phyloP scores from a whole-genome alignment of 1,284 basidiomycete species.

The Mycosarcoma mackinlayi region DNA sequence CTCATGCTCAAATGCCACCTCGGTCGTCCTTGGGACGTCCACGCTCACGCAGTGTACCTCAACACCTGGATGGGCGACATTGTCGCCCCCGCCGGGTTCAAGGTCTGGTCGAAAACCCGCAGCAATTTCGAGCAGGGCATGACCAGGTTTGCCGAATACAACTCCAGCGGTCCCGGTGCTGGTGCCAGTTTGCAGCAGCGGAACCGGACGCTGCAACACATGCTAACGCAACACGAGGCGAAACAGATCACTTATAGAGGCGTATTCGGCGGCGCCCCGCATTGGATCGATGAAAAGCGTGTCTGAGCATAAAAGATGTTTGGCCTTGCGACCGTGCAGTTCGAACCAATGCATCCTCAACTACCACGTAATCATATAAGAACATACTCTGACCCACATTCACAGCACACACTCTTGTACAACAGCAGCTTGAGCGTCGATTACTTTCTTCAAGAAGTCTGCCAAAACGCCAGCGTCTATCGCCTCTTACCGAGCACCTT shows the following conservation, averaged over 20 bases:
- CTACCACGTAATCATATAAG: no score
- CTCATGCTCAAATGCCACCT: constrained; percentile 21
- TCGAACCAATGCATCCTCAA: no score
- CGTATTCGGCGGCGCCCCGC: constrained; percentile 20
- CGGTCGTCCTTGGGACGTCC: constrained; percentile 29
- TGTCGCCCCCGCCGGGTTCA: constrained; percentile 23
- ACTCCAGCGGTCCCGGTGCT: constrained; percentile 19
- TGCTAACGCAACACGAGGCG: constrained; percentile 21
- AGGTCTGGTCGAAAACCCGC: constrained; percentile 9
- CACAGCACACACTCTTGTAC: no score
- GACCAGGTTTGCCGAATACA: constrained; percentile 34
- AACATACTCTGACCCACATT: no score
- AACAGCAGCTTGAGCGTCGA: no score
- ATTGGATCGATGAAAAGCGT: constrained; percentile 28
- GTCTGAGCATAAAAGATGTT: no score
- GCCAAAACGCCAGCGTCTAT: no score
- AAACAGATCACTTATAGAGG: constrained; percentile 12
- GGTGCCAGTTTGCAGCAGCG: constrained; percentile 1
- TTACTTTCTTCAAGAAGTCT: no score
- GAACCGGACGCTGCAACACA: constrained; percentile 4
- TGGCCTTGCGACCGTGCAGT: no score
- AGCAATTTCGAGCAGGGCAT: constrained; percentile 15
- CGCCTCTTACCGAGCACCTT: constrained; percentile 73
- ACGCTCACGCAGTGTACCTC: constrained; percentile 23
- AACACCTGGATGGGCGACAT: constrained; percentile 33